phyloP scores from a whole-genome alignment of 2,329 filamentous ascomycete species.

The Truncatella angustata region DNA sequence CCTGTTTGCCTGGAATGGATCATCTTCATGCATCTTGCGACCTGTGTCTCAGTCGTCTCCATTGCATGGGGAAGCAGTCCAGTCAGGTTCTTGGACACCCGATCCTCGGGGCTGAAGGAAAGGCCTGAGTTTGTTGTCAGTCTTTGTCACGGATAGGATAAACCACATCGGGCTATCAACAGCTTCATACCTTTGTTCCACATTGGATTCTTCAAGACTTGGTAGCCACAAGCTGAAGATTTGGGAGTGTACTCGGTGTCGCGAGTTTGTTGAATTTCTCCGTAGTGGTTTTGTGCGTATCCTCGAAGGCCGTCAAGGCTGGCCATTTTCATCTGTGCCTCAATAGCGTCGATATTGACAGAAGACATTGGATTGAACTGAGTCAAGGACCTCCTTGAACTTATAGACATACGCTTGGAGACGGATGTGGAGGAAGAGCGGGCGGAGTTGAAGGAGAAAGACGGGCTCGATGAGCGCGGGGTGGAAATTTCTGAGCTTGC shows the following conservation, averaged over 20 bases:
- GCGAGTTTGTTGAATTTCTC: conserved; percentile 52
- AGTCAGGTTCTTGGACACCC: conserved; percentile 62
- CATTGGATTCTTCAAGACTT: conserved; percentile 59
- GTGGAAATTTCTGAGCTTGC: conserved; percentile 52
- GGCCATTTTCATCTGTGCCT: conserved; percentile 60
- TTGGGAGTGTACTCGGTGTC: conserved; percentile 53
- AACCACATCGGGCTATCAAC: conserved; percentile 1
- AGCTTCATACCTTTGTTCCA: conserved; percentile 62
- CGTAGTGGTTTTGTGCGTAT: conserved; percentile 56
- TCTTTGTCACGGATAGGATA: neutral
- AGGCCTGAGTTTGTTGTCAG: conserved; percentile 45
- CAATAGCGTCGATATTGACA: conserved; percentile 55
- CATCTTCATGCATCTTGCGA: conserved; percentile 69
- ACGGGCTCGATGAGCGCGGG: conserved; percentile 53
- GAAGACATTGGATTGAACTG: conserved; percentile 55
- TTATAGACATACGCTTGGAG: conserved; percentile 51
- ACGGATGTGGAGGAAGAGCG: conserved; percentile 50
- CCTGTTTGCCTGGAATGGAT: conserved; percentile 66
- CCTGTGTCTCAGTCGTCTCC: conserved; percentile 59
- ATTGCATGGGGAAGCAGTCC: conserved; percentile 64
- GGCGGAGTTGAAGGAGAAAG: conserved; percentile 43
- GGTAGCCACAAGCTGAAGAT: conserved; percentile 55
- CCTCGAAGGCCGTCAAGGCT: conserved; percentile 59
- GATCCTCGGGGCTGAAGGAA: conserved; percentile 63
- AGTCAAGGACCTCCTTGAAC: conserved; percentile 47